Conservation (phyloP, 2,329 filamentous ascomycete genomes). For the Arachnomyces sp. region DNA sequence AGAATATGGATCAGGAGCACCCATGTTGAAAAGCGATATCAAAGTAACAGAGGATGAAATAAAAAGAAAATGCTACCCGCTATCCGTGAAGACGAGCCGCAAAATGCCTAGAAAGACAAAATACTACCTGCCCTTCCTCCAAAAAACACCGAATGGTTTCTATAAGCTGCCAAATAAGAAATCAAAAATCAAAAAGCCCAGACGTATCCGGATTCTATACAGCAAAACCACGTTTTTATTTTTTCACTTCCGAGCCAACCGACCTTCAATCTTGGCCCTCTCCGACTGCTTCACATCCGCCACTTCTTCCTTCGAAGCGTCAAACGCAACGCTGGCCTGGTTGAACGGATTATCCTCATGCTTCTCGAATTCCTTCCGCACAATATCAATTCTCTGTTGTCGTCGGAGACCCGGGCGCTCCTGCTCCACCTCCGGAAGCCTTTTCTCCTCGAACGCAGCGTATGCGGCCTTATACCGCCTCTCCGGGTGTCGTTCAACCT, state of each 20-base stretch:
- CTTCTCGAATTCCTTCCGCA: conserved; percentile 90
- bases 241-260: conserved; percentile 38
- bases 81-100: too few relatives aligned
- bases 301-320: conserved; percentile 72
- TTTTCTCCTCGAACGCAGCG: conserved; percentile 69
- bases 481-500: conserved; percentile 85
- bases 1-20: too few relatives aligned
- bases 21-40: too few relatives aligned
- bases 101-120: too few relatives aligned
- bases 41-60: too few relatives aligned
- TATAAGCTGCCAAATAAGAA: too few relatives aligned
- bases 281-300: conserved; percentile 58
- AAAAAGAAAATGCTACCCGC: too few relatives aligned
- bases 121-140: too few relatives aligned
- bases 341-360: conserved; percentile 94
- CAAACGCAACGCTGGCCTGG: conserved; percentile 67
- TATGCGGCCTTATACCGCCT: conserved; percentile 80
- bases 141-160: too few relatives aligned
- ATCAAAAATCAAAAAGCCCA: too few relatives aligned
- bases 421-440: conserved; percentile 75
- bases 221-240: too few relatives aligned
- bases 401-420: conserved; percentile 73
- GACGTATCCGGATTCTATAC: too few relatives aligned
- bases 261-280: conserved; percentile 65
- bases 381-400: conserved; percentile 76